Evolutionary conservation across 164 flowering plant genomes (phyloP).

Genomic region (Vitis rotundifolia): DNA sequence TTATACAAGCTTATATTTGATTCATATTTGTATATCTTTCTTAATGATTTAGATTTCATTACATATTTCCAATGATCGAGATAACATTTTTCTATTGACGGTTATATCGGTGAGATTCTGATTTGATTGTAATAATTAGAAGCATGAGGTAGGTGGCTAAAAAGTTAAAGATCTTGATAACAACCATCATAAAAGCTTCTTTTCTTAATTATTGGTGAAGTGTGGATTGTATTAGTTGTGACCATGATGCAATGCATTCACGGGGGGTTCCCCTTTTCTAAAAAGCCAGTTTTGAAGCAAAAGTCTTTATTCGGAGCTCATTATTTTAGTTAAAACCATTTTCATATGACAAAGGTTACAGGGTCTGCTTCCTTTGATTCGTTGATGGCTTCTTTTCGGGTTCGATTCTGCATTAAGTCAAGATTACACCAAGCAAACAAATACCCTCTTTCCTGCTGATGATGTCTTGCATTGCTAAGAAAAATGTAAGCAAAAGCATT

Average conservation of each 20-base stretch:
- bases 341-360: conserved; percentile 2
- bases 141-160: not conserved
- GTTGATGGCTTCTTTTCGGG: conserved; percentile 4
- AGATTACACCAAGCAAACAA: conserved; percentile 4
- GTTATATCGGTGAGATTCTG: not conserved
- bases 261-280: not conserved
- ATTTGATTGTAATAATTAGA: conserved; percentile 1
- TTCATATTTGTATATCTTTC: too few relatives aligned
- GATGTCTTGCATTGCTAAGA: too few relatives aligned
- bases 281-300: not conserved
- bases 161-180: not conserved
- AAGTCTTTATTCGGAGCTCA: not conserved
- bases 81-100: too few relatives aligned
- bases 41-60: too few relatives aligned
- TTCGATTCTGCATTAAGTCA: conserved; percentile 8
- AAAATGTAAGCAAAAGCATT: too few relatives aligned
- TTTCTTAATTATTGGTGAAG: not conserved
- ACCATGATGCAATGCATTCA: not conserved
- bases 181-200: not conserved
- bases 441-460: not conserved
- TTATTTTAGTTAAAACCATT: not conserved
- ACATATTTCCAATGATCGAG: too few relatives aligned
- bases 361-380: conserved; percentile 7
- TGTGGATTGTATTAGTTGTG: not conserved
- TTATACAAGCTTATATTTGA: too few relatives aligned